A percentile compares a stretch with the other conserved stretches of the same genome.
Conservation (phyloP, 2,329 filamentous ascomycete genomes). For the Canariomyces notabilis region DNA sequence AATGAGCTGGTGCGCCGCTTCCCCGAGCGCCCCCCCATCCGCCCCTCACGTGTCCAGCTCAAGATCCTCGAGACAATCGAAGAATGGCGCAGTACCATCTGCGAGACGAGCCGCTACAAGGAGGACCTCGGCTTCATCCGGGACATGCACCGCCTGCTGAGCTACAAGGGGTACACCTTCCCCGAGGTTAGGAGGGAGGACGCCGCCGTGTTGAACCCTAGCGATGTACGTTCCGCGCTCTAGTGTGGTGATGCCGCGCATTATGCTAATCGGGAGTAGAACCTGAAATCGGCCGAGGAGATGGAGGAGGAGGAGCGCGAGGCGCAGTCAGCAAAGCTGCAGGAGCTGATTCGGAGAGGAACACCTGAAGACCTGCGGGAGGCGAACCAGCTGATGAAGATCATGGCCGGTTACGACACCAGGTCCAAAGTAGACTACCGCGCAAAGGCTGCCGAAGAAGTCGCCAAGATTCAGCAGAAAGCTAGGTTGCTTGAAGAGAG, state of each 20-base stretch:
- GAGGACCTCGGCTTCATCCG: constrained; percentile 93
- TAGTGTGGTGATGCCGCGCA: neutral
- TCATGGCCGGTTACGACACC: constrained; percentile 97
- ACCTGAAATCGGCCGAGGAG: constrained; percentile 91
- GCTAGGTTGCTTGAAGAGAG: constrained; percentile 89
- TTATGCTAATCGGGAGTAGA: constrained; percentile 49
- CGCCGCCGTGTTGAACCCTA: constrained; percentile 92
- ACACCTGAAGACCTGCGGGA: constrained; percentile 92
- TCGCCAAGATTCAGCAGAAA: constrained; percentile 92
- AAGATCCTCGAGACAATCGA: constrained; percentile 95
- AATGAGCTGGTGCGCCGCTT: constrained; percentile 97
- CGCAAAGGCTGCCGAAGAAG: constrained; percentile 94
- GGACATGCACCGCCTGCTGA: constrained; percentile 93
- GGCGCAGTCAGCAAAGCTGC: constrained; percentile 95
- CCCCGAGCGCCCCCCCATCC: constrained; percentile 84
- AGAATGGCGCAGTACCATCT: constrained; percentile 98
- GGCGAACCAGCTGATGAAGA: constrained; percentile 96
- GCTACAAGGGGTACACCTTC: constrained; percentile 96
- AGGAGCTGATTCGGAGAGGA: constrained; percentile 90
- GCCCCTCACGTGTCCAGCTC: constrained; percentile 79
- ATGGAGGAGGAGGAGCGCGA: constrained; percentile 97
- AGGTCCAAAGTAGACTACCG: constrained; percentile 95
- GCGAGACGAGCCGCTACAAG: constrained; percentile 95
- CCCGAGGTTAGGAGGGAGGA: constrained; percentile 89
- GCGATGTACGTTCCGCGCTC: constrained; percentile 68